Conservation (phyloP, 2,329 filamentous ascomycete species). For the Pseudohalonectria lignicola region DNA sequence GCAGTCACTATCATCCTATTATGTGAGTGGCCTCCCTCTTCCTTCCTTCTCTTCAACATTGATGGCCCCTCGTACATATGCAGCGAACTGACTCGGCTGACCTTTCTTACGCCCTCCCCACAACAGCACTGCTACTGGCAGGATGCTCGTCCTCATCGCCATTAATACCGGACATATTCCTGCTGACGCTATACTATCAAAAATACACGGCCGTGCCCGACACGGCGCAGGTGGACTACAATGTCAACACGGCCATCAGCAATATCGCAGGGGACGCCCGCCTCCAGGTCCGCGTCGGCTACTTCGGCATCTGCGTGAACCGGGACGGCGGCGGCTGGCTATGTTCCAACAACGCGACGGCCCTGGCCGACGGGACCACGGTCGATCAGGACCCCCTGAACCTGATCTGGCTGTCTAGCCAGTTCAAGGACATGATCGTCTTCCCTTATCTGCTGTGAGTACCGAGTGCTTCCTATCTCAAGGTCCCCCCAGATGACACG, state of each 20-base stretch:
- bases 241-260: conserved; percentile 70
- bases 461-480: no score
- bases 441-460: conserved; percentile 92
- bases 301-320: conserved; percentile 96
- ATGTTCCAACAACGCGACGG: conserved; percentile 94
- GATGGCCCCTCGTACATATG: not conserved
- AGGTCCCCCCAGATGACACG: no score
- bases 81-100: not conserved
- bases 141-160: conserved; percentile 96
- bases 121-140: conserved; percentile 73
- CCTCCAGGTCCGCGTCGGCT: conserved; percentile 86
- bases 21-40: conserved; percentile 50
- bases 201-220: conserved; percentile 72
- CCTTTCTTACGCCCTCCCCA: conserved; percentile 1
- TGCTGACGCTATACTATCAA: conserved; percentile 96
- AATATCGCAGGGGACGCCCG: conserved; percentile 81
- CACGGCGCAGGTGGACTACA: conserved; percentile 83
- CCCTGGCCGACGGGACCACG: conserved; percentile 77
- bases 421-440: conserved; percentile 97
- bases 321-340: conserved; percentile 83
- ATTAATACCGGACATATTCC: conserved; percentile 89
- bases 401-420: conserved; percentile 89
- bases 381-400: conserved; percentile 94
- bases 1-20: conserved; percentile 87
- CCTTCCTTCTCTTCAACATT: not conserved